phyloP scores from a whole-genome alignment of 2,329 filamentous ascomycete genomes.

The Aspergillus niger region DNA sequence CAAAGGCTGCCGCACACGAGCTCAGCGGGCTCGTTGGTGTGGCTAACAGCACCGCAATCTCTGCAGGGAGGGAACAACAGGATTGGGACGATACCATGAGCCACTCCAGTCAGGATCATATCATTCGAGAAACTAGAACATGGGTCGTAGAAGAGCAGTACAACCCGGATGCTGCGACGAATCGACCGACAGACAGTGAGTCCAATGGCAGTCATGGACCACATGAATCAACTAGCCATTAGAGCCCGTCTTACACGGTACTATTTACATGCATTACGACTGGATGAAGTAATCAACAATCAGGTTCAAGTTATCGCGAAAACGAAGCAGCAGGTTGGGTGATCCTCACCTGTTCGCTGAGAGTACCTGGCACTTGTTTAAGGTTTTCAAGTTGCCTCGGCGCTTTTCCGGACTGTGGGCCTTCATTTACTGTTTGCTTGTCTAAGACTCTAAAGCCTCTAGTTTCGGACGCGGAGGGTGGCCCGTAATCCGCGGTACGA shows the following conservation, averaged over 20 bases:
- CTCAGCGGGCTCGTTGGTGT: neutral
- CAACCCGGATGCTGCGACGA: neutral
- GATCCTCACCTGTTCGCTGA: neutral
- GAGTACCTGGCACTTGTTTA: neutral
- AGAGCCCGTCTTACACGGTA: neutral
- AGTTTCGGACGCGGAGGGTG: neutral
- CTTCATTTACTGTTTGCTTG: neutral
- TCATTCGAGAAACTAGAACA: neutral
- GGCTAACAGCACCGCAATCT: neutral
- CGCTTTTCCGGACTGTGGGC: neutral
- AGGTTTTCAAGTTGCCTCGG: neutral
- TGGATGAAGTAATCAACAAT: neutral
- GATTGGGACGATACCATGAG: constrained; percentile 1
- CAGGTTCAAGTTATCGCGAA: neutral
- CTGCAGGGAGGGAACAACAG: neutral
- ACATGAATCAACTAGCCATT: neutral
- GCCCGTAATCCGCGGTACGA: neutral
- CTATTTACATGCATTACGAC: neutral
- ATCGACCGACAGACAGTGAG: neutral
- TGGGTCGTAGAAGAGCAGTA: constrained; percentile 8
- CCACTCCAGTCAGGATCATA: constrained; percentile 3
- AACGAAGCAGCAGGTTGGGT: neutral
- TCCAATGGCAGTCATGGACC: neutral
- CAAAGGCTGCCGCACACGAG: neutral
- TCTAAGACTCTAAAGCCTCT: neutral